These are phyloP conservation scores for Cladosporium austrohemisphaericum DNA, from an alignment of 2,329 filamentous ascomycete genomes.

Conservation along the genomic window DNA sequence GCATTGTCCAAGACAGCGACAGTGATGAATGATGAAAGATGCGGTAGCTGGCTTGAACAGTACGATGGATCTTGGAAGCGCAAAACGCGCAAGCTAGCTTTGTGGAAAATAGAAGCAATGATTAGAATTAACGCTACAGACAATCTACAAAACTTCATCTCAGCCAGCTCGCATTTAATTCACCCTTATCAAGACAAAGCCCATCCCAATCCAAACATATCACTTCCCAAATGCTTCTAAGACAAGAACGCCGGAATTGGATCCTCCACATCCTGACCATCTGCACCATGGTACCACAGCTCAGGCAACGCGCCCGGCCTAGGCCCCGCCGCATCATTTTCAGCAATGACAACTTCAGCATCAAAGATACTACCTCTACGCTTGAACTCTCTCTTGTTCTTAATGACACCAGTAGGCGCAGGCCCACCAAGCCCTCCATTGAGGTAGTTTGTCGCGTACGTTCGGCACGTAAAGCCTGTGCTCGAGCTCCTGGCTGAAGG, in stretches of 20 bases:
- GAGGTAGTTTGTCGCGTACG: conserved; percentile 29
- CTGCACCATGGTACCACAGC: conserved; percentile 10
- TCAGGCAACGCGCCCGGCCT: conserved; percentile 8
- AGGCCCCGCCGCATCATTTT: background rate
- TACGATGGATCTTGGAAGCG: too few relatives aligned
- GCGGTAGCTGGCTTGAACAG: too few relatives aligned
- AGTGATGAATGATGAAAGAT: conserved; percentile 13
- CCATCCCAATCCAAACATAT: background rate
- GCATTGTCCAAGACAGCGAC: conserved; percentile 13
- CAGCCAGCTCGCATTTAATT: background rate
- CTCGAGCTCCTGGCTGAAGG: conserved; percentile 14
- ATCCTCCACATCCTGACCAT: background rate
- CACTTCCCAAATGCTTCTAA: too few relatives aligned
- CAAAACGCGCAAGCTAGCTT: too few relatives aligned
- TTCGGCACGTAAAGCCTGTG: conserved; percentile 26
- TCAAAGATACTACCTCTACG: conserved; percentile 26
- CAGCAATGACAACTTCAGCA: conserved; percentile 14
- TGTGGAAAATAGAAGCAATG: background rate
- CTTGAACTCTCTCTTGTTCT: conserved; percentile 9
- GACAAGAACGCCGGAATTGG: too few relatives aligned
- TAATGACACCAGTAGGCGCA: conserved; percentile 12
- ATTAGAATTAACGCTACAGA: conserved; percentile 5
- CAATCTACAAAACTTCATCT: conserved; percentile 5
- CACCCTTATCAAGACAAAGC: background rate
- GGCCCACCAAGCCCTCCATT: conserved; percentile 22